Evolutionary conservation across 345 rosid genomes (phyloP).

Genomic region (Heritiera fomes): DNA sequence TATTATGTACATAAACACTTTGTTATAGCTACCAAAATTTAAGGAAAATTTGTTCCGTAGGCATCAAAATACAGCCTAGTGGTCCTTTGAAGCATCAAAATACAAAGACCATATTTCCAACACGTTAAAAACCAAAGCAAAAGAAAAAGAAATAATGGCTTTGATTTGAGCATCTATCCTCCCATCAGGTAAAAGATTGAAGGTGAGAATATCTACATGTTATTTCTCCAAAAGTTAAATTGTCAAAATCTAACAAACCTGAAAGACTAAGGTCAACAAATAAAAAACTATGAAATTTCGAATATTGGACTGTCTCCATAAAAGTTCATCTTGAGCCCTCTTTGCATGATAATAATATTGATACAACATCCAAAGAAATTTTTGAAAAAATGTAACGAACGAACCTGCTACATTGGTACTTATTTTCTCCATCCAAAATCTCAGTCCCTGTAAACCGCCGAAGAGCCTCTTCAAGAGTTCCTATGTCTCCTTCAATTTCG

Average conservation of each 20-base stretch:
- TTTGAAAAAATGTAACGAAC: conserved; percentile 22
- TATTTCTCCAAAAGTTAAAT: background rate
- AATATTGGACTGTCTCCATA: background rate
- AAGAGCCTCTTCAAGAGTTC: conserved; percentile 90
- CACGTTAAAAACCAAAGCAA: background rate
- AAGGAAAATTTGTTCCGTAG: background rate
- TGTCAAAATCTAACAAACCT: background rate
- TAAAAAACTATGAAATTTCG: background rate
- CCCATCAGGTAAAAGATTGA: background rate
- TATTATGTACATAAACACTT: background rate
- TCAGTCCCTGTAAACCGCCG: conserved; percentile 76
- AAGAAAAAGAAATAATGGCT: background rate
- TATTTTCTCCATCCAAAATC: conserved; percentile 95
- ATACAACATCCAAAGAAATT: conserved; percentile 6
- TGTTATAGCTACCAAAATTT: background rate
- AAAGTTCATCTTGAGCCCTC: conserved; percentile 1
- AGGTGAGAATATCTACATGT: background rate
- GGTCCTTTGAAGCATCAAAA: background rate
- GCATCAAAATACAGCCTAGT: background rate
- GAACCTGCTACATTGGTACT: conserved; percentile 88
- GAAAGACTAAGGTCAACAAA: background rate
- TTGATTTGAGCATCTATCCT: background rate
- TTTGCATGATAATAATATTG: background rate
- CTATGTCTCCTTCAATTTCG: conserved; percentile 90
- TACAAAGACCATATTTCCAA: background rate